A percentile compares a stretch with the other conserved stretches of the same genome.
Evolutionary conservation across 2,329 filamentous ascomycete species (phyloP).

Genomic region (Diaporthe sp.): DNA sequence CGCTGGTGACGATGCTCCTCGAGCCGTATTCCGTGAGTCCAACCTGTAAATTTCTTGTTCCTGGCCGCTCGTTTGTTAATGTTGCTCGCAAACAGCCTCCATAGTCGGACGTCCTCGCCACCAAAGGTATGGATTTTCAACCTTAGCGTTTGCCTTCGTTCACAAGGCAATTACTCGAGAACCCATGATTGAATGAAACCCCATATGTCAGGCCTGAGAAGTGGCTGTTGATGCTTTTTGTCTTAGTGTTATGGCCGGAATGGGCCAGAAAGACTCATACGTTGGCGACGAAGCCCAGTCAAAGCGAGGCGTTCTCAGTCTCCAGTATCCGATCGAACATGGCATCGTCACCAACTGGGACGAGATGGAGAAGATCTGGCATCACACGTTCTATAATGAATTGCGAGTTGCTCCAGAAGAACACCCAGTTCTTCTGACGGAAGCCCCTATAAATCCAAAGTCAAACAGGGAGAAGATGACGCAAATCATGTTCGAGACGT

Average conservation of each 20-base stretch:
- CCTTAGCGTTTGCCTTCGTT: background rate
- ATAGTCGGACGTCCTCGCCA: constrained; percentile 99
- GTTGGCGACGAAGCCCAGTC: constrained; percentile 99
- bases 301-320: constrained; percentile 99
- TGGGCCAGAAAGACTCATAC: constrained; percentile 99
- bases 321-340: constrained; percentile 99
- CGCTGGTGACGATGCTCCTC: constrained; percentile 99
- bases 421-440: constrained; percentile 98
- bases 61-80: constrained; percentile 14
- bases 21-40: constrained; percentile 99
- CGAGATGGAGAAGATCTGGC: constrained; percentile 99
- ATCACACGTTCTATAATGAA: constrained; percentile 99
- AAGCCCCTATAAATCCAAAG: constrained; percentile 99
- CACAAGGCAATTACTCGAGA: background rate
- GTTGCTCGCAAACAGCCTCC: constrained; percentile 74
- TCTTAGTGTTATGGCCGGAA: constrained; percentile 90
- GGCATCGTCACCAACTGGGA: constrained; percentile 99
- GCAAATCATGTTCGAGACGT: constrained; percentile 99
- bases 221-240: constrained; percentile 67
- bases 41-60: constrained; percentile 46
- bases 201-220: accelerated
- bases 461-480: constrained; percentile 99
- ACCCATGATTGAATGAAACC: background rate
- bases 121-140: constrained; percentile 99
- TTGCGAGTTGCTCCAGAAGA: constrained; percentile 99